A percentile compares a stretch with the other conserved stretches of the same genome.
Conservation (phyloP, 768 basidiomycete genomes). For the Baorangia bicolor region DNA sequence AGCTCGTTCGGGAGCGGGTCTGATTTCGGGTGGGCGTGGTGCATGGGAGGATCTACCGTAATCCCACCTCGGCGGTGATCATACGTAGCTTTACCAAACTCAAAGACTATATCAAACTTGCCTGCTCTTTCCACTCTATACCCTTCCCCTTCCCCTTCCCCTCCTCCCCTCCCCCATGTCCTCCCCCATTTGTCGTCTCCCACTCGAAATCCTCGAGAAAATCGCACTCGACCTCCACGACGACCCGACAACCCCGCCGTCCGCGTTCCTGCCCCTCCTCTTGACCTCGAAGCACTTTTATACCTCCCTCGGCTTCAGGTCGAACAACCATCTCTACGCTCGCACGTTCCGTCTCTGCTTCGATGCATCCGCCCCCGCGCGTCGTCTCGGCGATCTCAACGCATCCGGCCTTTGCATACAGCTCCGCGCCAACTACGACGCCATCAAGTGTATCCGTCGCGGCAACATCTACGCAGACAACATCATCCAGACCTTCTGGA, state of each 20-base stretch:
- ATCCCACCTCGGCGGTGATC: slow-evolving; percentile 5
- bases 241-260: slow-evolving; percentile 27
- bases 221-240: slow-evolving; percentile 48
- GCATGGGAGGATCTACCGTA: slow-evolving; percentile 2
- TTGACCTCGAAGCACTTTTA: slow-evolving; percentile 42
- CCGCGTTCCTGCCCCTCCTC: slow-evolving; percentile 48
- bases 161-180: slow-evolving; percentile 17
- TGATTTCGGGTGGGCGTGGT: no score
- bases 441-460: slow-evolving; percentile 32
- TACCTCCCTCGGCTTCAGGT: slow-evolving; percentile 28
- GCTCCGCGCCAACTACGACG: slow-evolving; percentile 39
- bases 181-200: slow-evolving; percentile 34
- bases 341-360: slow-evolving; percentile 56
- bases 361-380: slow-evolving; percentile 48
- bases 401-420: slow-evolving; percentile 37
- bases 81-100: slow-evolving; percentile 7
- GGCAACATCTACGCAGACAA: slow-evolving; percentile 34
- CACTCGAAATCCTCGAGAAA: slow-evolving; percentile 46
- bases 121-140: slow-evolving; percentile 2
- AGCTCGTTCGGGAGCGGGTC: not conserved
- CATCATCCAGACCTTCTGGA: slow-evolving; percentile 41
- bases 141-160: not conserved
- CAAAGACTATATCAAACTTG: slow-evolving; percentile 8
- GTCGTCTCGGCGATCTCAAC: slow-evolving; percentile 48
- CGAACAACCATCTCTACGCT: slow-evolving; percentile 43